Percentiles rank a stretch among this genome's conserved stretches.
These are phyloP conservation scores for Fraxinus latifolia DNA, from an alignment of 305 asterid species.

Conservation along the genomic window DNA sequence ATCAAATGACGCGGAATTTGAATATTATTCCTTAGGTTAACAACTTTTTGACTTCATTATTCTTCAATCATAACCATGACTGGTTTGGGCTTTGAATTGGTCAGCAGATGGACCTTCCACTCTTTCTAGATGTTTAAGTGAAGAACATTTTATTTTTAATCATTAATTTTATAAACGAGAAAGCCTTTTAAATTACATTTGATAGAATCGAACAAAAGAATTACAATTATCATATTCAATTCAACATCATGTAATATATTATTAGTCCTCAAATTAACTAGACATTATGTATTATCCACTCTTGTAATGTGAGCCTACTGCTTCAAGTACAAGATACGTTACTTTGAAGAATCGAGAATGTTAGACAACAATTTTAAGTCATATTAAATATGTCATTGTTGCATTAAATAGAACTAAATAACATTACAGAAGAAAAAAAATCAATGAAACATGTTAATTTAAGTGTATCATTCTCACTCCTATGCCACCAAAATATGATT, in stretches of 20 bases:
- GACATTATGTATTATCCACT: neutral
- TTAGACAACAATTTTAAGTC: neutral
- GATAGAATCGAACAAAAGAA: neutral
- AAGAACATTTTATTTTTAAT: neutral
- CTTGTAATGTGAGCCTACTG: neutral
- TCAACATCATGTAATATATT: no score
- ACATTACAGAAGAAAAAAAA: no score
- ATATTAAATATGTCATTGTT: neutral
- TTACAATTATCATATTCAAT: no score
- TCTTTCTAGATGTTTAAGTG: neutral
- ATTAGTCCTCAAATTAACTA: no score
- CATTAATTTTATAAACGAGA: no score
- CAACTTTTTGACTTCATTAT: slow-evolving; percentile 23
- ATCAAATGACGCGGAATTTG: slow-evolving; percentile 31
- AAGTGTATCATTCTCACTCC: neutral
- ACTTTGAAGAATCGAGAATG: neutral
- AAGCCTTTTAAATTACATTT: no score
- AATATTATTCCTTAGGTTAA: slow-evolving; percentile 22
- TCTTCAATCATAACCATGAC: slow-evolving; percentile 5
- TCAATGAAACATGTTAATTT: neutral
- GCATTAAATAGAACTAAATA: neutral
- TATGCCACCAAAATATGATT: neutral
- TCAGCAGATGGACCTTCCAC: slow-evolving; percentile 18
- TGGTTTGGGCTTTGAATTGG: slow-evolving; percentile 31
- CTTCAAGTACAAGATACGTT: neutral